These are phyloP conservation scores for Camellia sinensis DNA, from an alignment of 148 eudicot species.

Conservation along the genomic window DNA sequence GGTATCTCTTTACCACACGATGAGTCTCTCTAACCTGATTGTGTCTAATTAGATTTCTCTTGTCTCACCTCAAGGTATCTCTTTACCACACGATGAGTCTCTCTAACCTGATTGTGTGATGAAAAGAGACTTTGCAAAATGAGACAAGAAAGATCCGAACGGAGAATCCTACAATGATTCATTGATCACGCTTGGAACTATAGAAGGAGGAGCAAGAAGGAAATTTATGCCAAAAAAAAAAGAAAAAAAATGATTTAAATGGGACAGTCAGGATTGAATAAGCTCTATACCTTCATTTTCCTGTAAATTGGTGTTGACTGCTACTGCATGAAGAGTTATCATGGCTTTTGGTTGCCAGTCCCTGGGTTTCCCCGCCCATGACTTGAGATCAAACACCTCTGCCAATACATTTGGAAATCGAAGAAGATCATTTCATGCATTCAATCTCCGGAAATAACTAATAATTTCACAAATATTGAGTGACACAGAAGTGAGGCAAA, in stretches of 20 bases:
- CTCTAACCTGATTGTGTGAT: too few relatives aligned
- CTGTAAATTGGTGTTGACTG: slow-evolving; percentile 85
- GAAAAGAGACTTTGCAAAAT: too few relatives aligned
- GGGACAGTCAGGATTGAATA: neutral
- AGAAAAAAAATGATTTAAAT: neutral
- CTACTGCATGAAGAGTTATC: slow-evolving; percentile 77
- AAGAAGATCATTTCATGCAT: neutral
- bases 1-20: too few relatives aligned
- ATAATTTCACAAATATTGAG: neutral
- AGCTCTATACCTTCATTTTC: slow-evolving; percentile 63
- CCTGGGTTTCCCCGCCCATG: slow-evolving; percentile 69
- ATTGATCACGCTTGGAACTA: neutral
- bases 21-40: too few relatives aligned
- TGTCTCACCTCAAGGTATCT: too few relatives aligned
- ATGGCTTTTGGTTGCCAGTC: slow-evolving; percentile 90
- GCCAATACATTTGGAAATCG: slow-evolving; percentile 18
- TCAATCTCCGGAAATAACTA: neutral
- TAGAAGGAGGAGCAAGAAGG: neutral
- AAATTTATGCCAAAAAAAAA: neutral
- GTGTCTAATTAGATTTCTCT: too few relatives aligned
- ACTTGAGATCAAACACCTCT: slow-evolving; percentile 63
- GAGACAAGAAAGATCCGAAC: too few relatives aligned
- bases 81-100: too few relatives aligned
- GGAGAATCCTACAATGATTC: neutral
- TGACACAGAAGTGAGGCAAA: neutral